Evolutionary conservation across 441 rosid species (phyloP), one percentile per base, ranked within the genome.

Genomic region (Aleurites moluccanus): DNA sequence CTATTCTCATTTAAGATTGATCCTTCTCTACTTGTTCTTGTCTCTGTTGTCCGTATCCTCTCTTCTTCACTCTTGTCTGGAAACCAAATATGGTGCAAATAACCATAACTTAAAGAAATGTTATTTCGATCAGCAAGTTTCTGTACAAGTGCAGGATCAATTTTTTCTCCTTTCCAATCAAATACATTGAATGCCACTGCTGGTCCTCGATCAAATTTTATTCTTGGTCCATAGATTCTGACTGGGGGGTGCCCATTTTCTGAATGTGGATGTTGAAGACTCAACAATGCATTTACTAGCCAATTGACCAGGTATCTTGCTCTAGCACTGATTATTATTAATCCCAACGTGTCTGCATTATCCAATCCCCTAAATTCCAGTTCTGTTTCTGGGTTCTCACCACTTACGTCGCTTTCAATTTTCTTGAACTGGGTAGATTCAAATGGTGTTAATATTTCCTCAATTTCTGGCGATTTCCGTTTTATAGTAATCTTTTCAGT

Each of bases 81-180:
- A 73, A 87, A 74, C 68, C 77, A 75, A 67, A 91, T 79, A 55
- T 90, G 80, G 25, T 82, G 83, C 82, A 91, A 70, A 79, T 82
- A 70, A 11, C 89, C 94, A 35, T 76, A 75, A 75, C 91, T 79
- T 47, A 93, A 69, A 9, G 90, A 86, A 30, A 95, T 88, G 69
- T 83, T 85, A 69, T 85, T 82, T 73, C 97, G 74, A 72, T 86
- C 97, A 1, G 95, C 97, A 11, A 93, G 95, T 83, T 77, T 92
- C 85, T 90, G 93, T n/a, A 92, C 92, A 30, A 91, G 67, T 57
- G 64, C 80, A 27, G 99, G 92, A 63, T 90, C 90, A 0, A 95
- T 81, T 76, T 80, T 92, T 53, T 88, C 87, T 10, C 92, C 95
- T 83, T 91, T 92, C 99, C 96, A 95, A 42, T 95, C 94, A 47